Percentiles rank a stretch among this genome's conserved stretches.
phyloP scores from a whole-genome alignment of 805 yeast species.

The Lipomyces kockii region DNA sequence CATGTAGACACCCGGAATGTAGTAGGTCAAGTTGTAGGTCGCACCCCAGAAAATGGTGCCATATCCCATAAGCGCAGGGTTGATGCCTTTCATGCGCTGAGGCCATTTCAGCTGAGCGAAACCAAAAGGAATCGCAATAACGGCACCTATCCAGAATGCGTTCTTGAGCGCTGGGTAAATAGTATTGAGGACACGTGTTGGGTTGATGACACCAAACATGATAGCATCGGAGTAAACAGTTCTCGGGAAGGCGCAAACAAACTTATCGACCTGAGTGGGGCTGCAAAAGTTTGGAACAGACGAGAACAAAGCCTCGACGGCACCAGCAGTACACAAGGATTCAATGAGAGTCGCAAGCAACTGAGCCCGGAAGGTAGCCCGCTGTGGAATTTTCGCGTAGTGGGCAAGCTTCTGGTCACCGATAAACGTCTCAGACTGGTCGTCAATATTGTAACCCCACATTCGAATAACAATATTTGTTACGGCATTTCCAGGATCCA shows the following conservation, averaged over 20 bases:
- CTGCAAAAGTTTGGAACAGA: slow-evolving; percentile 18
- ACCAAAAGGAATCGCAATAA: slow-evolving; percentile 24
- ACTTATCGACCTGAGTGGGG: slow-evolving; percentile 16
- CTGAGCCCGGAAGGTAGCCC: slow-evolving; percentile 49
- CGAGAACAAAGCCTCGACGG: slow-evolving; percentile 17
- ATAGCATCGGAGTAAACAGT: slow-evolving; percentile 22
- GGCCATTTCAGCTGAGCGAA: slow-evolving; percentile 19
- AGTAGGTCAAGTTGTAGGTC: slow-evolving; percentile 21
- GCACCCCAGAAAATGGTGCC: slow-evolving; percentile 20
- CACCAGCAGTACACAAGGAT: slow-evolving; percentile 15
- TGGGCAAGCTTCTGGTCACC: slow-evolving; percentile 61
- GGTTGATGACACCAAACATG: slow-evolving; percentile 24
- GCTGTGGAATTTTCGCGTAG: slow-evolving; percentile 52
- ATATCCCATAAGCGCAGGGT: slow-evolving; percentile 15
- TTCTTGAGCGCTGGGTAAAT: slow-evolving; percentile 19
- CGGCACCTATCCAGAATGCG: slow-evolving; percentile 19
- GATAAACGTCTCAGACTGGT: slow-evolving; percentile 65
- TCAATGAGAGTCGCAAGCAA: slow-evolving; percentile 21
- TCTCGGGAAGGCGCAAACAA: slow-evolving; percentile 16
- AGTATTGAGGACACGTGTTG: slow-evolving; percentile 13
- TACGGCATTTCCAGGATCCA: slow-evolving; percentile 55
- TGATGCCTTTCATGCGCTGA: slow-evolving; percentile 1
- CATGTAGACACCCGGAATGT: slow-evolving; percentile 18
- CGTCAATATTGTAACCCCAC: slow-evolving; percentile 61
- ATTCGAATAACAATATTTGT: slow-evolving; percentile 59